A percentile compares a stretch with the other conserved stretches of the same genome.
Evolutionary conservation across 257 asterid species (phyloP).

Genomic region (Anisodus acutangulus): DNA sequence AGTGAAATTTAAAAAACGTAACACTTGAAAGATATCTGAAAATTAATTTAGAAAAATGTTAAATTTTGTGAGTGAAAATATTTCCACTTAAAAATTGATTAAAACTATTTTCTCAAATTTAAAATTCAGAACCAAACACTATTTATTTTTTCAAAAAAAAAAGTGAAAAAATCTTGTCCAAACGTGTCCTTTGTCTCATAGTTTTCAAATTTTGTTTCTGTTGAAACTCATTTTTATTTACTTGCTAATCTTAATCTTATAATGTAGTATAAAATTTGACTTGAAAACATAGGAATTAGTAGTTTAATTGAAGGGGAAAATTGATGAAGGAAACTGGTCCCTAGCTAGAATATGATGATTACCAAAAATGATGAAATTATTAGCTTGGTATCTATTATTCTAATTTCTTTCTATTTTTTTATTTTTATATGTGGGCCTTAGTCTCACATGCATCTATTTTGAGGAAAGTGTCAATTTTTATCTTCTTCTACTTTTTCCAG

Average conservation of each 20-base stretch:
- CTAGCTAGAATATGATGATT: not conserved
- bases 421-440: not conserved
- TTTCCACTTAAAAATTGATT: too few relatives aligned
- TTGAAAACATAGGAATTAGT: not conserved
- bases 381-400: not conserved
- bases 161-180: too few relatives aligned
- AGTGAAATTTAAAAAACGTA: too few relatives aligned
- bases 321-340: not conserved
- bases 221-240: not conserved
- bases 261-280: not conserved
- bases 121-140: too few relatives aligned
- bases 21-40: too few relatives aligned
- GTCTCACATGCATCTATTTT: slow-evolving; percentile 4
- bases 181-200: too few relatives aligned
- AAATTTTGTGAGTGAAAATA: too few relatives aligned
- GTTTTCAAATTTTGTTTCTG: not conserved
- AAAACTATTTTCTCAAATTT: too few relatives aligned
- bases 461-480: not conserved
- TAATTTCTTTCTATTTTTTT: not conserved
- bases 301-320: not conserved
- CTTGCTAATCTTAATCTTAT: not conserved
- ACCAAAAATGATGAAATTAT: not conserved
- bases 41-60: too few relatives aligned
- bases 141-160: too few relatives aligned
- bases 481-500: not conserved